Base-by-base conservation (phyloP, 164 flowering plant genomes). In the Kalanchoe fedtschenkoi region DNA sequence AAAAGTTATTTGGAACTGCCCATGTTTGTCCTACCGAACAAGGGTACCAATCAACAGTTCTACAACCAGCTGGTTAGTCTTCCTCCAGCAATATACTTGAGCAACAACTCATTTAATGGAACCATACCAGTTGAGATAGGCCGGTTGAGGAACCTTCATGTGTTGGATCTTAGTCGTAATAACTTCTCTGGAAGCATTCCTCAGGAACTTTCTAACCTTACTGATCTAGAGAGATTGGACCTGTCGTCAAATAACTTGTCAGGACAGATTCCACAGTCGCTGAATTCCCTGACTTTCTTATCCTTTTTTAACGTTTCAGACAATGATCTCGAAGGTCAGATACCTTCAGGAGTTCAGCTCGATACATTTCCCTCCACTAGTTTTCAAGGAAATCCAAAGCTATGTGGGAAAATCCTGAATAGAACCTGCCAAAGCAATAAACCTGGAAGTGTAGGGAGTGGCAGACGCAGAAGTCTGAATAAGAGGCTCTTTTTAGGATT, bases 271-370 rank as follows among this genome's bases (percentile, higher is more conserved):
- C 93, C 93, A 17, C 59, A 65, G 43, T 82, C 88, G 2, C 76
- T 84, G 35, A 71, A 60, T 41, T 66, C 53, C 24, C 85, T 87
- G 30, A 70, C 73, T 63, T 87, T 84, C 76, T 54, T 84, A 65
- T 78, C 89, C 38, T 78, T 26, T 7, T 81, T 87, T 60, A 78
- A 69, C 41, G 93, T 84, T 24, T 81, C 88, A 39, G 2, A 74
- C 70, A 87, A 87, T 51, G 58, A 71, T 64, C 88, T 87, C 32
- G 64, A 75, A 38, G 93, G 93, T n/a, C 70, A 68, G 8, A 70
- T 84, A 59, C 89, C 93, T 17, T 19, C 76, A 35, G 88, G 93
- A 21, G 77, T 82, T 34, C 93, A 84, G 65, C 77, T 87, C 42
- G 83, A 81, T 61, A 81, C 85, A 17, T 87, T 82, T 33, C 65